Evolutionary conservation across 2,329 filamentous ascomycete genomes (phyloP).

Genomic region (Fusarium keratoplasticum): DNA sequence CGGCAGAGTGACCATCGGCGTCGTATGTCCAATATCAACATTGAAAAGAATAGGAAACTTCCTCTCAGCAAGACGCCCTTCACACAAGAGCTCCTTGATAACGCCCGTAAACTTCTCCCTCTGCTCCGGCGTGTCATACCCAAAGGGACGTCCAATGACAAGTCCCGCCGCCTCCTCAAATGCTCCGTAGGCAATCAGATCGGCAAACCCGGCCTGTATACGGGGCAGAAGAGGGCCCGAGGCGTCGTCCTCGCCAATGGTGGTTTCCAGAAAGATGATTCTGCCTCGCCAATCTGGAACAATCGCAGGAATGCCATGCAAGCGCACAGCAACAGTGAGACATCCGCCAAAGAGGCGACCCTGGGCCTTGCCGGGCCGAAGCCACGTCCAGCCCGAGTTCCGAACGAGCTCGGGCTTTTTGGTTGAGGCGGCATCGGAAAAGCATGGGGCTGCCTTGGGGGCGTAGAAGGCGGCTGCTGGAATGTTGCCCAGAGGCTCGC

Average conservation of each 20-base stretch:
- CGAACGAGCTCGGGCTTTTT: constrained; percentile 45
- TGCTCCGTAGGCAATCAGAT: constrained; percentile 55
- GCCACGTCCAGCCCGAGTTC: constrained; percentile 51
- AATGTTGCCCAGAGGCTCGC: constrained; percentile 46
- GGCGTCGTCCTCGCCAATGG: constrained; percentile 45
- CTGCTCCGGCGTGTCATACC: constrained; percentile 50
- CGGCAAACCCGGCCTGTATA: constrained; percentile 52
- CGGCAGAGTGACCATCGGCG: constrained; percentile 56
- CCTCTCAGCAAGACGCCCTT: constrained; percentile 45
- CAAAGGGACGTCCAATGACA: constrained; percentile 56
- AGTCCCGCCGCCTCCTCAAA: constrained; percentile 56
- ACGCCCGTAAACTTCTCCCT: constrained; percentile 45
- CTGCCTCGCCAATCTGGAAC: constrained; percentile 52
- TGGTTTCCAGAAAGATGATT: constrained; percentile 57
- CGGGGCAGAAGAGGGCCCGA: constrained; percentile 37
- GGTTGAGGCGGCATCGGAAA: constrained; percentile 36
- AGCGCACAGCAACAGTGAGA: constrained; percentile 53
- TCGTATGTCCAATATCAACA: constrained; percentile 58
- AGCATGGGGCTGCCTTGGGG: constrained; percentile 39
- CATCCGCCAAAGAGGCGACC: constrained; percentile 59
- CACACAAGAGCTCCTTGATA: constrained; percentile 50
- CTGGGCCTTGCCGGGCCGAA: constrained; percentile 49
- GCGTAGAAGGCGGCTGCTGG: constrained; percentile 48
- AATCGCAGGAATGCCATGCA: constrained; percentile 49
- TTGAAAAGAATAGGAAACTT: constrained; percentile 56